Conservation (phyloP, 2,329 filamentous ascomycete species). For the Tolypocladium inflatum region DNA sequence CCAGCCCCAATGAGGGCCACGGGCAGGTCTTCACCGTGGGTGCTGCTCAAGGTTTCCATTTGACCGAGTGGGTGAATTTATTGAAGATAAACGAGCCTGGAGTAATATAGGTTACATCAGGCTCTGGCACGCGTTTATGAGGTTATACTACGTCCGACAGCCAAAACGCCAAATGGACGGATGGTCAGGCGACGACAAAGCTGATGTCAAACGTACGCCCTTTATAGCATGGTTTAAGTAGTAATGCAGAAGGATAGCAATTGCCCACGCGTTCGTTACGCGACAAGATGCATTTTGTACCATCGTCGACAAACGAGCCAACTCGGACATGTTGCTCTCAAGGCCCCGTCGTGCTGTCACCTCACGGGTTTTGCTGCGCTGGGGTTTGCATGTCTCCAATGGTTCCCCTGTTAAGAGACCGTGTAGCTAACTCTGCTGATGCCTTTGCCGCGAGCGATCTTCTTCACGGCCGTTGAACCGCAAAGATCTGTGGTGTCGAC, state of each 20-base stretch:
- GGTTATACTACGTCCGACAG: too few relatives aligned
- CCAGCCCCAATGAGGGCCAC: too few relatives aligned
- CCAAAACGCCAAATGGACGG: too few relatives aligned
- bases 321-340: not conserved
- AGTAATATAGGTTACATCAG: too few relatives aligned
- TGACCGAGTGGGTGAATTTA: too few relatives aligned
- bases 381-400: not conserved
- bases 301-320: not conserved
- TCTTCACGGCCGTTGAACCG: constrained; percentile 54
- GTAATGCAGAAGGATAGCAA: too few relatives aligned
- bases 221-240: not conserved
- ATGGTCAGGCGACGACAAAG: too few relatives aligned
- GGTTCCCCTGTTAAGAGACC: not conserved
- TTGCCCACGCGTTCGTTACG: not conserved
- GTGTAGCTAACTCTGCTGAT: constrained; percentile 47
- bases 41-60: too few relatives aligned
- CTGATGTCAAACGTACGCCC: too few relatives aligned
- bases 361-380: not conserved
- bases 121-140: too few relatives aligned
- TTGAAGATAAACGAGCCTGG: too few relatives aligned
- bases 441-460: constrained; percentile 57
- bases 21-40: too few relatives aligned
- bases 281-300: not conserved
- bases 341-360: not conserved
- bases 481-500: constrained; percentile 50